Percentiles rank a stretch among this genome's conserved stretches.
Evolutionary conservation across 345 rosid genomes (phyloP).

Genomic region (Eutrema yunnanense): DNA sequence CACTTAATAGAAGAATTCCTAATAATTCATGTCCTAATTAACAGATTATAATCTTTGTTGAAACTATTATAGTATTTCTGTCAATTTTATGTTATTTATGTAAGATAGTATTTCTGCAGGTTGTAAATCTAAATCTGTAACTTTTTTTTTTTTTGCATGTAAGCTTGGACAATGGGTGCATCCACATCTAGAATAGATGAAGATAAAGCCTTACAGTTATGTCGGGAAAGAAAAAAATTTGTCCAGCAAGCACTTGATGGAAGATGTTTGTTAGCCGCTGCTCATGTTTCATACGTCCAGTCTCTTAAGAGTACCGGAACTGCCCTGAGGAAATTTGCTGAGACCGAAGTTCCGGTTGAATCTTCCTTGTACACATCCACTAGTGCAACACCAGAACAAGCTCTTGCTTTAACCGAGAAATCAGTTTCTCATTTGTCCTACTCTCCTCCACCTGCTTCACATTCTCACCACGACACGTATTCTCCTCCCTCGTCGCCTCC

Average conservation of each 20-base stretch:
- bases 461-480: conserved; percentile 43
- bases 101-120: background rate
- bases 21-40: background rate
- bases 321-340: conserved; percentile 75
- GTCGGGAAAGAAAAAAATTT: conserved; percentile 82
- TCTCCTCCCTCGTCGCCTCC: conserved; percentile 71
- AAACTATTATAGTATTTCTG: background rate
- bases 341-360: conserved; percentile 62
- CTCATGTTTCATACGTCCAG: conserved; percentile 69
- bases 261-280: conserved; percentile 72
- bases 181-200: conserved; percentile 68
- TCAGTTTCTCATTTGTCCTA: conserved; percentile 52
- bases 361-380: conserved; percentile 81
- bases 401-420: conserved; percentile 52
- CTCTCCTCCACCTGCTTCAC: conserved; percentile 61
- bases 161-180: conserved; percentile 52
- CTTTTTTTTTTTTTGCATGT: background rate
- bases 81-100: background rate
- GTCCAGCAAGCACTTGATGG: conserved; percentile 93
- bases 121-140: background rate
- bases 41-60: background rate
- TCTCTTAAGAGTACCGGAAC: conserved; percentile 64
- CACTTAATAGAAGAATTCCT: background rate
- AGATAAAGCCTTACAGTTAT: conserved; percentile 80
- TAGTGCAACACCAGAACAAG: conserved; percentile 75